These are phyloP conservation scores for Sugiyamaella qingdaonensis DNA, from an alignment of 805 yeast genomes.

Conservation along the genomic window DNA sequence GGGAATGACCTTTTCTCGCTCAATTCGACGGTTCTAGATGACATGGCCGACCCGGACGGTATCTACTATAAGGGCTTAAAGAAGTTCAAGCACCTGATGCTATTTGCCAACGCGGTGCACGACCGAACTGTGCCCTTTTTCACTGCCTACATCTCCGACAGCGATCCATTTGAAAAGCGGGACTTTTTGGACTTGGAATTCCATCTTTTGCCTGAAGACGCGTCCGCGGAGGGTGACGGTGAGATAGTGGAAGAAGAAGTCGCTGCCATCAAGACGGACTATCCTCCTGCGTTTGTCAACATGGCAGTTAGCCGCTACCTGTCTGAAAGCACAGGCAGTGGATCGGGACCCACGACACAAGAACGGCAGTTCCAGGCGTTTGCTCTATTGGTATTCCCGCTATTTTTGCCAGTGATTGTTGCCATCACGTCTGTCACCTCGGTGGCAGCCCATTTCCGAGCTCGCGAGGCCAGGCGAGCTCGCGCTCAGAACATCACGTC, in stretches of 20 bases:
- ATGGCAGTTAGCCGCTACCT: slow-evolving; percentile 20
- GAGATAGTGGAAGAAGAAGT: neutral
- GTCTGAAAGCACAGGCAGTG: slow-evolving; percentile 4
- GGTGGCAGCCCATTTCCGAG: slow-evolving; percentile 20
- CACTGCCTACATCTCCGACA: slow-evolving; percentile 71
- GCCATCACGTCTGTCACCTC: slow-evolving; percentile 19
- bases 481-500: neutral
- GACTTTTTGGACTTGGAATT: slow-evolving; percentile 42
- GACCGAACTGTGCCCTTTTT: slow-evolving; percentile 87
- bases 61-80: slow-evolving; percentile 51
- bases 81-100: slow-evolving; percentile 51
- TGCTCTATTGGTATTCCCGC: slow-evolving; percentile 14
- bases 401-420: slow-evolving; percentile 19
- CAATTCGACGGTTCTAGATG: slow-evolving; percentile 43
- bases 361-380: slow-evolving; percentile 17
- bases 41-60: slow-evolving; percentile 49
- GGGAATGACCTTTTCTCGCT: slow-evolving; percentile 71
- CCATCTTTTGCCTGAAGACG: slow-evolving; percentile 34
- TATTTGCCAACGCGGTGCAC: slow-evolving; percentile 70
- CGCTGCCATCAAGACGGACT: neutral
- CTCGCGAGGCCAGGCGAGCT: slow-evolving; percentile 7
- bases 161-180: slow-evolving; percentile 66
- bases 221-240: neutral
- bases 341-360: slow-evolving; percentile 3
- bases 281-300: slow-evolving; percentile 22